phyloP scores from a whole-genome alignment of 768 basidiomycete genomes.

The Boletales sp. region DNA sequence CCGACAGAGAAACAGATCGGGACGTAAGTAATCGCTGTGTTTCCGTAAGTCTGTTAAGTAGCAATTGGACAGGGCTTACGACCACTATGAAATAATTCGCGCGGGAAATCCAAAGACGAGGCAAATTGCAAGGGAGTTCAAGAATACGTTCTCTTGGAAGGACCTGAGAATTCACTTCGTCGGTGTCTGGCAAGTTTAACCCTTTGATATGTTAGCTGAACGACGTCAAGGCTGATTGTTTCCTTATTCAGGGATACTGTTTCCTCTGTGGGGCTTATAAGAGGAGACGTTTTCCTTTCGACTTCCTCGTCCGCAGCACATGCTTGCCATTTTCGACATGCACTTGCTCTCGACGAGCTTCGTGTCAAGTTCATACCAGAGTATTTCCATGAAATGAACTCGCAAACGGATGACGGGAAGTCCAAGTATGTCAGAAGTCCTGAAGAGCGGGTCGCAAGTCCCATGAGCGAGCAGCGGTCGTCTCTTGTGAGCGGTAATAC shows the following conservation, averaged over 20 bases:
- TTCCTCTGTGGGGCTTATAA: conserved; percentile 55
- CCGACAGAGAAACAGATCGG: conserved; percentile 33
- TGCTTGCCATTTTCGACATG: conserved; percentile 60
- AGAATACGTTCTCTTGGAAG: conserved; percentile 42
- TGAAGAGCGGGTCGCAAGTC: background rate
- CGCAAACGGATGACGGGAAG: conserved; percentile 9
- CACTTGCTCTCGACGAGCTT: conserved; percentile 60
- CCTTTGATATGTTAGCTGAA: background rate
- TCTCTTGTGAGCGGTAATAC: background rate
- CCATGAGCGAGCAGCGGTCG: background rate
- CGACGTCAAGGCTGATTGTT: background rate
- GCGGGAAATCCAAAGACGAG: conserved; percentile 16
- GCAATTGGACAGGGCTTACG: conserved; percentile 10
- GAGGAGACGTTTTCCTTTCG: conserved; percentile 44
- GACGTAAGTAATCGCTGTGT: conserved; percentile 11
- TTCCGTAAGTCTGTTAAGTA: background rate
- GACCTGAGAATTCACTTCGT: conserved; percentile 47
- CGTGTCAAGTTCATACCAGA: conserved; percentile 55
- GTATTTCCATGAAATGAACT: conserved; percentile 32
- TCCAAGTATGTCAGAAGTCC: conserved; percentile 7
- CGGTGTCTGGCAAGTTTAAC: conserved; percentile 43
- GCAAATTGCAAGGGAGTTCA: conserved; percentile 33
- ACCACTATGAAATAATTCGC: conserved; percentile 17
- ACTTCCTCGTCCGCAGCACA: conserved; percentile 55
- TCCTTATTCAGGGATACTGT: conserved; percentile 56